Conservation (phyloP, 1,139 yeast genomes). For the Protomyces inouyei region DNA sequence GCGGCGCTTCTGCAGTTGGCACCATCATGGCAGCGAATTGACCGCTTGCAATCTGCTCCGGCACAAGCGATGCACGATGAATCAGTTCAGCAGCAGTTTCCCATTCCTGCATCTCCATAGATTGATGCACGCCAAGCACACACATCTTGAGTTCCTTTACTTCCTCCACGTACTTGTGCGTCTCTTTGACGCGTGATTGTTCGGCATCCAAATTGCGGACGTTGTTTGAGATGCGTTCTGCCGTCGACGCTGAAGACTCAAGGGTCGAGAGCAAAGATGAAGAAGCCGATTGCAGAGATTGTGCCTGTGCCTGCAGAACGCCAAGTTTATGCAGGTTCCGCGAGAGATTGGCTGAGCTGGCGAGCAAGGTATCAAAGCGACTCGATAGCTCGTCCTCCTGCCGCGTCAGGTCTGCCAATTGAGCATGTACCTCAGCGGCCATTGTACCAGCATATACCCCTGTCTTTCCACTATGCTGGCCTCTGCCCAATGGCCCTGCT, state of each 20-base stretch:
- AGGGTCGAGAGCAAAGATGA: slow-evolving; percentile 13
- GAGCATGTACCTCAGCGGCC: slow-evolving; percentile 7
- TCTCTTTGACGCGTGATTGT: slow-evolving; percentile 58
- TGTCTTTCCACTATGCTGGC: too few species aligned
- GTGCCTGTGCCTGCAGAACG: slow-evolving; percentile 18
- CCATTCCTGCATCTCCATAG: slow-evolving; percentile 67
- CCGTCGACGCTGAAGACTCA: slow-evolving; percentile 9
- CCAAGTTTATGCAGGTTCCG: slow-evolving; percentile 15
- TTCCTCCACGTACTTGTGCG: slow-evolving; percentile 60
- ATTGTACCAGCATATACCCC: background rate
- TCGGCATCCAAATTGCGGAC: slow-evolving; percentile 41
- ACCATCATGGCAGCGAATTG: slow-evolving; percentile 73
- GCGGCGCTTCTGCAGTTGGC: slow-evolving; percentile 90
- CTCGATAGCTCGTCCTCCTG: slow-evolving; percentile 13
- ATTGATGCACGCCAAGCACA: slow-evolving; percentile 61
- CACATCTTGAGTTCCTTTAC: slow-evolving; percentile 61
- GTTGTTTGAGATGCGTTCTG: slow-evolving; percentile 18
- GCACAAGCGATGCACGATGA: slow-evolving; percentile 50
- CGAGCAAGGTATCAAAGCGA: slow-evolving; percentile 9
- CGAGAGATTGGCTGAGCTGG: slow-evolving; percentile 18
- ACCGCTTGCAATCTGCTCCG: slow-evolving; percentile 54
- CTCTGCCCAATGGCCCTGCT: too few species aligned
- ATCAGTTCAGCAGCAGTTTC: slow-evolving; percentile 65
- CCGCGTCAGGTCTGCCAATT: slow-evolving; percentile 2
- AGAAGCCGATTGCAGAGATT: slow-evolving; percentile 18